These are phyloP conservation scores for Colletotrichum aenigma DNA, from an alignment of 2,329 filamentous ascomycete species.

Conservation along the genomic window DNA sequence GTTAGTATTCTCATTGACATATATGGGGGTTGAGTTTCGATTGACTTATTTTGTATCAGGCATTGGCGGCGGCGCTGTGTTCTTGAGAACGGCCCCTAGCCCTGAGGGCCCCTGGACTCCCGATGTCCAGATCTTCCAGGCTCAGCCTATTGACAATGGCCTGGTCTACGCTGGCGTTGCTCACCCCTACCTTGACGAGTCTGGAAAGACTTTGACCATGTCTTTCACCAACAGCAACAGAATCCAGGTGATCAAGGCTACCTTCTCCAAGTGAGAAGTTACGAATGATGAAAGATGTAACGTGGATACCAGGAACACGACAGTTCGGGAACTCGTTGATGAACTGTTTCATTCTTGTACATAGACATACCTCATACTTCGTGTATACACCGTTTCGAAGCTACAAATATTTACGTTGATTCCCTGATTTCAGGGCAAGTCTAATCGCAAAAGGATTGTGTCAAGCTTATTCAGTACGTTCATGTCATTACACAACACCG, in stretches of 20 bases:
- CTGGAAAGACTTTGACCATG: constrained; percentile 37
- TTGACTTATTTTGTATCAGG: background rate
- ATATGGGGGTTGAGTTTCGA: too few relatives aligned
- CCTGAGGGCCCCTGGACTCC: constrained; percentile 41
- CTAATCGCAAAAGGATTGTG: too few relatives aligned
- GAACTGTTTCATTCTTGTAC: background rate
- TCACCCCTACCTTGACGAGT: constrained; percentile 41
- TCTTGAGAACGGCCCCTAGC: constrained; percentile 28
- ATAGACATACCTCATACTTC: background rate
- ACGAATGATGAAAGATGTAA: background rate
- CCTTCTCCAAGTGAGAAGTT: constrained; percentile 22
- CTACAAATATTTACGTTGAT: background rate
- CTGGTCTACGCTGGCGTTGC: constrained; percentile 40
- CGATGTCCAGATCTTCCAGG: constrained; percentile 37
- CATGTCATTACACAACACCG: too few relatives aligned
- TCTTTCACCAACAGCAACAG: constrained; percentile 44
- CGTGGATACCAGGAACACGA: background rate
- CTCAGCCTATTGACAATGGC: constrained; percentile 34
- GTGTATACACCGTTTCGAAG: background rate
- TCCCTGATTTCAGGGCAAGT: too few relatives aligned
- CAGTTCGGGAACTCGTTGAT: background rate
- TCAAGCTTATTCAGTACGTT: background rate
- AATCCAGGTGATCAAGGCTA: constrained; percentile 38
- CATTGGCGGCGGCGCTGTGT: constrained; percentile 1
- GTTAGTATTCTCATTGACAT: background rate